phyloP scores from a whole-genome alignment of 2,329 filamentous ascomycete species.

The Coniochaeta sp. region DNA sequence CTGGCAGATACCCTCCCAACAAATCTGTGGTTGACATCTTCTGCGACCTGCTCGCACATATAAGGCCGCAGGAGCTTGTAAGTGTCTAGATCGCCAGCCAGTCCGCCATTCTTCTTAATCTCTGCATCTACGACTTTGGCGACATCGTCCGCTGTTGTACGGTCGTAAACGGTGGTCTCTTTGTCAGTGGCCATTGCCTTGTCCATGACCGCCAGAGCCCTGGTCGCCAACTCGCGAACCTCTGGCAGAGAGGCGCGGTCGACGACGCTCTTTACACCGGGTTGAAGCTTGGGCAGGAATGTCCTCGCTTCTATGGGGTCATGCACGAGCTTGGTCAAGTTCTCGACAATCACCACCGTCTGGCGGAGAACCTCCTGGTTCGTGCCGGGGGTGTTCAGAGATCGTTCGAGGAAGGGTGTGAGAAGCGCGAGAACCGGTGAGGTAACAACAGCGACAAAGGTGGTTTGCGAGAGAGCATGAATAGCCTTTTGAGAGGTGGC shows the following conservation, averaged over 20 bases:
- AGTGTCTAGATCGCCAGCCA: constrained; percentile 53
- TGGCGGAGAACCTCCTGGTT: constrained; percentile 91
- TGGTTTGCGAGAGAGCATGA: constrained; percentile 91
- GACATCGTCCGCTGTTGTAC: constrained; percentile 66
- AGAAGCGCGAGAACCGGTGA: constrained; percentile 91
- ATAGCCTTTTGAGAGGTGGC: constrained; percentile 92
- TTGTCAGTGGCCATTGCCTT: constrained; percentile 79
- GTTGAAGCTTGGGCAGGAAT: constrained; percentile 90
- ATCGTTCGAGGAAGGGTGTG: constrained; percentile 88
- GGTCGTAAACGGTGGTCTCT: constrained; percentile 49
- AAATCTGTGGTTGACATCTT: constrained; percentile 79
- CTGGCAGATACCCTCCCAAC: constrained; percentile 62
- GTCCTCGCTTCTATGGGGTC: constrained; percentile 88
- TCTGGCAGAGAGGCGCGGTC: constrained; percentile 88
- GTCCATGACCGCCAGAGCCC: constrained; percentile 79
- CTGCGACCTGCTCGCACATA: constrained; percentile 75
- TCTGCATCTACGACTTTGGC: constrained; percentile 66
- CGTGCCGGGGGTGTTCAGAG: constrained; percentile 84
- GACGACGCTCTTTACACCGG: constrained; percentile 83
- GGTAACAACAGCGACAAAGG: constrained; percentile 95
- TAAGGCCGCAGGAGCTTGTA: constrained; percentile 66
- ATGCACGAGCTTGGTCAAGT: constrained; percentile 96
- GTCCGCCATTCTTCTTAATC: constrained; percentile 60
- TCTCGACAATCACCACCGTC: constrained; percentile 94
- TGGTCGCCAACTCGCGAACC: constrained; percentile 80